Percentiles rank a stretch among this genome's conserved stretches.
Conservation (phyloP, 495 filamentous ascomycete genomes). For the Aspergillus sparsus region DNA sequence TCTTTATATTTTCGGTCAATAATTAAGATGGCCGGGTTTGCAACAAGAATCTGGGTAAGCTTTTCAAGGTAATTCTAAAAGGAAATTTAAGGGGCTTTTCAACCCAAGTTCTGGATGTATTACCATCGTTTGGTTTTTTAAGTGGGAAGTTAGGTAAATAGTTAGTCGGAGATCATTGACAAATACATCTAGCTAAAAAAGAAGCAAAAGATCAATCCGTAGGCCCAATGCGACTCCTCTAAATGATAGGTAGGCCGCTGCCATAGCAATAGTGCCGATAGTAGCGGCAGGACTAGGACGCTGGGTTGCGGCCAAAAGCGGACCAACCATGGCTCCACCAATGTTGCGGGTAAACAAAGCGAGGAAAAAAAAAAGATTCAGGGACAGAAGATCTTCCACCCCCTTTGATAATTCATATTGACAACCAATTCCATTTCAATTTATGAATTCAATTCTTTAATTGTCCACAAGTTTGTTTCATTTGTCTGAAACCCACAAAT, state of each 20-base stretch:
- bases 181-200: background rate
- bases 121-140: too few relatives aligned
- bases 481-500: background rate
- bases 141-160: too few relatives aligned
- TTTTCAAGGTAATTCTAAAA: too few relatives aligned
- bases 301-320: conserved; percentile 19
- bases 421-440: background rate
- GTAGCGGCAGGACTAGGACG: conserved; percentile 8
- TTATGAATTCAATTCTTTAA: conserved; percentile 3
- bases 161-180: background rate
- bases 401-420: background rate
- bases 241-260: conserved; percentile 6
- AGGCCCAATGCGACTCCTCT: background rate
- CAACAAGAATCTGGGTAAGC: too few relatives aligned
- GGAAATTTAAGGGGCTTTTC: too few relatives aligned
- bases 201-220: background rate
- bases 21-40: too few relatives aligned
- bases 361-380: conserved; percentile 21
- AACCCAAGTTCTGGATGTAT: too few relatives aligned
- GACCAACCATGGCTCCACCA: conserved; percentile 15
- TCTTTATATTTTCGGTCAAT: too few relatives aligned
- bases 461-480: background rate
- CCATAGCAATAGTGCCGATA: conserved; percentile 14
- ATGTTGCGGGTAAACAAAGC: conserved; percentile 26
- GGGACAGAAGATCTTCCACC: conserved; percentile 10